phyloP scores from a whole-genome alignment of 768 basidiomycete species.

The Mycena venus region DNA sequence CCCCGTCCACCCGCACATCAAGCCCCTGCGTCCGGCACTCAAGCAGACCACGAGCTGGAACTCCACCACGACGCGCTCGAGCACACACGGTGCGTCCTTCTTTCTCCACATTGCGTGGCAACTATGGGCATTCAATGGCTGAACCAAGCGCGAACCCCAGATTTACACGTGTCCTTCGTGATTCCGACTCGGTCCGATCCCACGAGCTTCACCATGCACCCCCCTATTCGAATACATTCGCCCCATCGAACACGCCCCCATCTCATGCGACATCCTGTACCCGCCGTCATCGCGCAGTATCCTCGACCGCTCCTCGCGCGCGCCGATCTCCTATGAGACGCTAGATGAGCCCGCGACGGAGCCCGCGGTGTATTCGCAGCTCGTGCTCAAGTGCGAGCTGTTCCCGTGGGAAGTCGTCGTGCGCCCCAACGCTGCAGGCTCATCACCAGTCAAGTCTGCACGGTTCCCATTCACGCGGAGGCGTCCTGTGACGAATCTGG shows the following conservation, averaged over 20 bases:
- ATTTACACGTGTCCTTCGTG: constrained; percentile 30
- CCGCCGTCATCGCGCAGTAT: constrained; percentile 71
- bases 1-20: constrained; percentile 1
- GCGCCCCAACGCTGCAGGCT: constrained; percentile 37
- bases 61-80: constrained; percentile 18
- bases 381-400: constrained; percentile 68
- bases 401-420: constrained; percentile 75
- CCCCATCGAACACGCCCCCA: constrained; percentile 66
- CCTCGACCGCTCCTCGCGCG: constrained; percentile 66
- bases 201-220: constrained; percentile 58
- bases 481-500: constrained; percentile 67
- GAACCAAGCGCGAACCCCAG: background rate
- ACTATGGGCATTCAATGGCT: background rate
- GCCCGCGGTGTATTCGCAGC: constrained; percentile 62
- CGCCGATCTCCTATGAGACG: constrained; percentile 66
- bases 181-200: constrained; percentile 28
- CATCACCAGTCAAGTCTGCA: background rate
- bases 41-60: constrained; percentile 31
- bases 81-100: constrained; percentile 19
- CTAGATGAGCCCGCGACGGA: constrained; percentile 76
- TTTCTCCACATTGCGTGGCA: background rate
- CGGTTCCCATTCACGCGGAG: constrained; percentile 30
- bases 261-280: constrained; percentile 70
- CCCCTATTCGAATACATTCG: constrained; percentile 70
- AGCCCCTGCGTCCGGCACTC: constrained; percentile 31